Conservation (phyloP, 768 basidiomycete genomes). For the Termitomyces sp. region DNA sequence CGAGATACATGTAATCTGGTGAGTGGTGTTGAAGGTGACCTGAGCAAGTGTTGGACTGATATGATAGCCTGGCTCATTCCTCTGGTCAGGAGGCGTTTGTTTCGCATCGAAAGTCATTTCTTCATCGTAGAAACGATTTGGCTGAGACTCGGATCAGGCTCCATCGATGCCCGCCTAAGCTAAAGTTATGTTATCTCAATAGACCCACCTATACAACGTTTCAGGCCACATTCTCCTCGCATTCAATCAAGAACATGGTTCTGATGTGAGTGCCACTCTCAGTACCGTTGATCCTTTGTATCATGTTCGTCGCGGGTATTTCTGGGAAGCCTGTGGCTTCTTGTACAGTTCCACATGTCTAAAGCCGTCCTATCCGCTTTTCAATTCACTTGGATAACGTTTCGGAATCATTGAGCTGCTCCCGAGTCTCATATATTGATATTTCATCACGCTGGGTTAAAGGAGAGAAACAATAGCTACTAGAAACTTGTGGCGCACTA, state of each 20-base stretch:
- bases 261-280: no score
- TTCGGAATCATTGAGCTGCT: neutral
- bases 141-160: neutral
- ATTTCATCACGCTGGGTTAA: neutral
- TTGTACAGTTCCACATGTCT: neutral
- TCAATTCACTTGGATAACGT: neutral
- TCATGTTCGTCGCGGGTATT: neutral
- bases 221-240: no score
- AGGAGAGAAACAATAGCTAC: no score
- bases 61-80: neutral
- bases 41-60: neutral
- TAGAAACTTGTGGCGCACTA: neutral
- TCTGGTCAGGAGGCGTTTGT: no score
- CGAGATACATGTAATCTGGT: neutral
- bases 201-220: no score
- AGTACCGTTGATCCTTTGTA: no score
- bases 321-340: neutral
- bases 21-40: neutral
- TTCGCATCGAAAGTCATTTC: no score
- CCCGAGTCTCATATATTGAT: neutral
- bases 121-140: neutral
- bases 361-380: neutral
- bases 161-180: neutral
- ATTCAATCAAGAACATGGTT: no score
- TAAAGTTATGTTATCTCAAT: no score